Percentiles rank a stretch among this genome's conserved stretches.
Evolutionary conservation across 306 rosid genomes (phyloP).

Genomic region (barrel medic (Medicago truncatula)): MtrunA17r5.0-ANR NC_053045.1:55708501-55709000

Average conservation of each 20-base stretch:
- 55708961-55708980: constrained; percentile 15
- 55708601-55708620: background rate
- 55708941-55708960: constrained; percentile 7
- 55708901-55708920: constrained; percentile 51
- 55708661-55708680: constrained; percentile 28
- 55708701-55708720: constrained; percentile 17
- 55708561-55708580: too few species aligned
- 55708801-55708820: constrained; percentile 44
- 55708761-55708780: constrained; percentile 37
- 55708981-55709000: constrained; percentile 29
- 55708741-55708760: constrained; percentile 51
- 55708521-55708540: too few species aligned
- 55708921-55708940: constrained; percentile 24
- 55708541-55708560: too few species aligned
- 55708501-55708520: background rate
- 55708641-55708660: constrained; percentile 42
- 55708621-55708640: constrained; percentile 9
- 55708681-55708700: constrained; percentile 27
- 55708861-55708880: constrained; percentile 43
- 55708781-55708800: constrained; percentile 42
- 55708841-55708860: constrained; percentile 22
- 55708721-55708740: constrained; percentile 38
- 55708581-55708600: background rate
- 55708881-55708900: constrained; percentile 36
- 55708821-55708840: constrained; percentile 27